Evolutionary conservation across 1,284 basidiomycete genomes (phyloP).

Genomic region (Somion occarium): DNA sequence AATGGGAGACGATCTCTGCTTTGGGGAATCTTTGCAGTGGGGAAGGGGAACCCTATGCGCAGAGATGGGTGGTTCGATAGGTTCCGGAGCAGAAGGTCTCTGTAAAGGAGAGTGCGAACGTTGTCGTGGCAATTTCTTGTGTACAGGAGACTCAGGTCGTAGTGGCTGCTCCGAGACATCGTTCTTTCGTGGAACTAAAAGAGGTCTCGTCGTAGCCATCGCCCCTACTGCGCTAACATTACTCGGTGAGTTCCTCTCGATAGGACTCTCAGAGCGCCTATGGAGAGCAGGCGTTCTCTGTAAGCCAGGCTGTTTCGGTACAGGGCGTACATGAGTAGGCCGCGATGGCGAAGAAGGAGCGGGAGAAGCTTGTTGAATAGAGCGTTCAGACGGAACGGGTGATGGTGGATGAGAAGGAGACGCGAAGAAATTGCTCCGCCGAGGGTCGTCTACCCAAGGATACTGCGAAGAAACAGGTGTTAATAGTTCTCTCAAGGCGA

Average conservation of each 20-base stretch:
- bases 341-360: neutral
- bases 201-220: neutral
- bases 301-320: neutral
- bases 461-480: constrained; percentile 1
- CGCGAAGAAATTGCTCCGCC: neutral
- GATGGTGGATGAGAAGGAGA: neutral
- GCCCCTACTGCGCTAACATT: neutral
- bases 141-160: neutral
- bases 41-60: neutral
- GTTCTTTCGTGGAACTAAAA: neutral
- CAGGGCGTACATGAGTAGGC: neutral
- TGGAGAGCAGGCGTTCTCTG: neutral
- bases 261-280: neutral
- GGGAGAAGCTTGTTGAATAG: neutral
- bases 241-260: neutral
- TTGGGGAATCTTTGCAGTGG: neutral
- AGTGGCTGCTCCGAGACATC: neutral
- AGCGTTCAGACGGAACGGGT: neutral
- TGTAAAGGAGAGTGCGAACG: neutral
- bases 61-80: neutral
- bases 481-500: constrained; percentile 3
- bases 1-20: neutral
- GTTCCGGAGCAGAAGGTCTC: neutral
- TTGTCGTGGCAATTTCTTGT: neutral
- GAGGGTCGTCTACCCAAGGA: neutral